These are phyloP conservation scores for Ganoderma meredithae DNA, from an alignment of 1,284 basidiomycete species.

Conservation along the genomic window DNA sequence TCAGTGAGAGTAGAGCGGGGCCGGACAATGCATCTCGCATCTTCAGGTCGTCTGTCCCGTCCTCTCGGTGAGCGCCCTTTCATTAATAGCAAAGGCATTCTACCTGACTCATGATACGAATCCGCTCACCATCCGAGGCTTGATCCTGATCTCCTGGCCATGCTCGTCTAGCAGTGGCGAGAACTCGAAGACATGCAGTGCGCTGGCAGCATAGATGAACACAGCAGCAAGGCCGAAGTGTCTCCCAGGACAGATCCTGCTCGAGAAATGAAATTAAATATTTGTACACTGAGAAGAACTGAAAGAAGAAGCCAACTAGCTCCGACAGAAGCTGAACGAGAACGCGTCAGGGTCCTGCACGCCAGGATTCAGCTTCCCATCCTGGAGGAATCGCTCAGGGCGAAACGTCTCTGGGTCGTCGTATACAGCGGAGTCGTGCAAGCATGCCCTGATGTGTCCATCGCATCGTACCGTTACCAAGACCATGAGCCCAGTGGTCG, in stretches of 20 bases:
- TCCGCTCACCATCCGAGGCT: constrained; percentile 8
- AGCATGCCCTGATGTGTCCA: constrained; percentile 21
- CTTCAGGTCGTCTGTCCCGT: constrained; percentile 20
- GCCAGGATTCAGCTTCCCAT: constrained; percentile 20
- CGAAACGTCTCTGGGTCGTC: constrained; percentile 28
- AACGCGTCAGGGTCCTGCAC: constrained; percentile 19
- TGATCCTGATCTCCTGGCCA: background rate
- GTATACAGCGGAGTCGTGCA: constrained; percentile 31
- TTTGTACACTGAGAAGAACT: too few relatives aligned
- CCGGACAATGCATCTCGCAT: constrained; percentile 21
- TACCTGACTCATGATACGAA: constrained; percentile 15
- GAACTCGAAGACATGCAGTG: constrained; percentile 18
- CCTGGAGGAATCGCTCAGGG: constrained; percentile 30
- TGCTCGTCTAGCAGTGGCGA: constrained; percentile 11
- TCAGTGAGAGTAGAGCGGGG: constrained; percentile 17
- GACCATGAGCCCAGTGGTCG: background rate
- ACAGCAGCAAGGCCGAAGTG: constrained; percentile 23
- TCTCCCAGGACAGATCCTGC: constrained; percentile 28
- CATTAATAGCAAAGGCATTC: background rate
- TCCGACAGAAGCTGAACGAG: constrained; percentile 36
- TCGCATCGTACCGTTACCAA: background rate
- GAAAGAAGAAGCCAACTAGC: constrained; percentile 7
- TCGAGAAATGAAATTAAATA: too few relatives aligned
- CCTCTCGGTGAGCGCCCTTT: background rate
- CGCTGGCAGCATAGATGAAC: constrained; percentile 22